These are phyloP conservation scores for Thelonectria discophora DNA, from an alignment of 2,329 filamentous ascomycete species.

Conservation along the genomic window DNA sequence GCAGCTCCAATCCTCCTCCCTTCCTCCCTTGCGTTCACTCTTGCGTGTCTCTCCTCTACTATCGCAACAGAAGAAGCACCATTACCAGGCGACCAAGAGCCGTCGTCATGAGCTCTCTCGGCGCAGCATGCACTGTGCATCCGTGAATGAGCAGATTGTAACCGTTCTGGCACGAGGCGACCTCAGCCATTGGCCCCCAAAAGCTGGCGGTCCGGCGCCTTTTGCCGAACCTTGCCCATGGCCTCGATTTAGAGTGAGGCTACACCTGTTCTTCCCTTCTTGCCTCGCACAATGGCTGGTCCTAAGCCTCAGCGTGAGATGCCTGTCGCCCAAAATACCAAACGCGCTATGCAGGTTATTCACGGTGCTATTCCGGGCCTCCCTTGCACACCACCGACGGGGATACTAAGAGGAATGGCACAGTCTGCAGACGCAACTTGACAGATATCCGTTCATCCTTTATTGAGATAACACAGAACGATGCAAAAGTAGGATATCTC, in stretches of 20 bases:
- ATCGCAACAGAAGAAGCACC: slow-evolving; percentile 1
- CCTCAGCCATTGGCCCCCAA: slow-evolving; percentile 10
- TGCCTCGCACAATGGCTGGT: slow-evolving; percentile 23
- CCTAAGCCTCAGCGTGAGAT: background rate
- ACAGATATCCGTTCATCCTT: background rate
- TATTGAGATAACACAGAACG: background rate
- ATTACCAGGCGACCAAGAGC: slow-evolving; percentile 4
- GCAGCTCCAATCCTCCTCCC: slow-evolving; percentile 4
- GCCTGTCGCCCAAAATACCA: background rate
- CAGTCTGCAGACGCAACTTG: background rate
- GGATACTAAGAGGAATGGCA: no score
- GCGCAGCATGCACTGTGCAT: background rate
- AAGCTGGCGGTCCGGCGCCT: background rate
- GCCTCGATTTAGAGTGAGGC: slow-evolving; percentile 22
- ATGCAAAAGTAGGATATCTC: slow-evolving; percentile 16
- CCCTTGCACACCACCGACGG: background rate
- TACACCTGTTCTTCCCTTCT: background rate
- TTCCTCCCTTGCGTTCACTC: background rate
- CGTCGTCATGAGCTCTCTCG: slow-evolving; percentile 6
- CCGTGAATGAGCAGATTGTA: slow-evolving; percentile 21
- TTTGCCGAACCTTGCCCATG: slow-evolving; percentile 19
- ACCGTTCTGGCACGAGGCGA: slow-evolving; percentile 12
- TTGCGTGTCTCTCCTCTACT: slow-evolving; percentile 11
- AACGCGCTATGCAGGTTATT: background rate
- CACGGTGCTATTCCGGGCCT: slow-evolving; percentile 16